These are phyloP conservation scores for Physaria fendleri DNA, from an alignment of 345 rosid genomes.

Conservation along the genomic window DNA sequence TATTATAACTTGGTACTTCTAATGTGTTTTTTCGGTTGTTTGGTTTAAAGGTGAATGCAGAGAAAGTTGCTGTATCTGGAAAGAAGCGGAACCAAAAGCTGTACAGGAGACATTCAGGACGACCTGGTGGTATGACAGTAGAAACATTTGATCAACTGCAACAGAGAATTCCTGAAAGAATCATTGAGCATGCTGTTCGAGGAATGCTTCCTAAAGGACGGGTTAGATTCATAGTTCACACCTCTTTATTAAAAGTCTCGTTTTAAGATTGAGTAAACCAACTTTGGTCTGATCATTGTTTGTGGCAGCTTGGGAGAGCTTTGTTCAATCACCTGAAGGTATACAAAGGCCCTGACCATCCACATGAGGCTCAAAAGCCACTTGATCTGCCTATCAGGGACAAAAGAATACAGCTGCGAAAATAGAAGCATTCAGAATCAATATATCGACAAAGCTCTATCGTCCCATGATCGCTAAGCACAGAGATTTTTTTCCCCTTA, in stretches of 20 bases:
- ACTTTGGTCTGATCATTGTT: conserved; percentile 4
- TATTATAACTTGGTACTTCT: neutral
- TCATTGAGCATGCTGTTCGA: conserved; percentile 93
- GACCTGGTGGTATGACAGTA: conserved; percentile 97
- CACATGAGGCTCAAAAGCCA: conserved; percentile 89
- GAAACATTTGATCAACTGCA: conserved; percentile 88
- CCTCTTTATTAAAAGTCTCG: conserved; percentile 12
- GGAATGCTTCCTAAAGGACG: conserved; percentile 99
- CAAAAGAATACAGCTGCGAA: conserved; percentile 66
- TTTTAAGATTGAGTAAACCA: neutral
- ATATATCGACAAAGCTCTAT: neutral
- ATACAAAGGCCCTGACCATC: conserved; percentile 90
- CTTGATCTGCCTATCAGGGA: conserved; percentile 78
- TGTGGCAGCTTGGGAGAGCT: conserved; percentile 84
- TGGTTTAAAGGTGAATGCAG: conserved; percentile 75
- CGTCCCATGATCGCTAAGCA: neutral
- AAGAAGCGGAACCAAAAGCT: conserved; percentile 90
- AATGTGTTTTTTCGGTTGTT: neutral
- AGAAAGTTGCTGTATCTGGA: conserved; percentile 92
- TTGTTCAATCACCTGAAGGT: conserved; percentile 91
- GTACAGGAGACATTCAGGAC: conserved; percentile 96
- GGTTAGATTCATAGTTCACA: conserved; percentile 41
- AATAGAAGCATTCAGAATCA: conserved; percentile 24
- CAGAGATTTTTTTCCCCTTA: conserved; percentile 17
- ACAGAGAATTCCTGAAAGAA: conserved; percentile 94